Conservation (phyloP, 2,329 filamentous ascomycete genomes). For the Ascochyta fabae region DNA sequence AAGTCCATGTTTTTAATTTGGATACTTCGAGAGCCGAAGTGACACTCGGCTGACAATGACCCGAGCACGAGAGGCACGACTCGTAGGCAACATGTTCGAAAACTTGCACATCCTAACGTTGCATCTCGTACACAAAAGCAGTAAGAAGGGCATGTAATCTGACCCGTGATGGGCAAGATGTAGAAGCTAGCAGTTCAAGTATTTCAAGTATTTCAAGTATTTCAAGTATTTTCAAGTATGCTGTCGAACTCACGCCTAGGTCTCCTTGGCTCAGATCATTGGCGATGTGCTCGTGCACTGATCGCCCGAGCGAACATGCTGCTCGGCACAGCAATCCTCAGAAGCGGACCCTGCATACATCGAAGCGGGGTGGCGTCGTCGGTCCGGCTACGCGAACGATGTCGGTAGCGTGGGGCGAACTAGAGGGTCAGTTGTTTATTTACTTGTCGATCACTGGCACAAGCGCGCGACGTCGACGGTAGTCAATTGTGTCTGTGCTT, state of each 20-base stretch:
- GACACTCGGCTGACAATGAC: background rate
- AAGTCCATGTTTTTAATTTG: background rate
- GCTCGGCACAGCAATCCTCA: background rate
- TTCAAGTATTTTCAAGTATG: no score
- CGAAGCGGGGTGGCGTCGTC: conserved; percentile 6
- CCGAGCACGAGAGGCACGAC: background rate
- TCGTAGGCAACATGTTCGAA: background rate
- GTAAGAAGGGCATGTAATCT: background rate
- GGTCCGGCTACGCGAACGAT: conserved; percentile 3
- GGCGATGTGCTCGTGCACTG: conserved; percentile 6
- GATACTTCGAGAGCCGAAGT: background rate
- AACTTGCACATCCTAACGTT: background rate
- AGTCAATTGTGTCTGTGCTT: background rate
- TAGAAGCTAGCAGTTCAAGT: no score
- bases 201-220: no score
- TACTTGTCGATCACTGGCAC: background rate
- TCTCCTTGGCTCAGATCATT: background rate
- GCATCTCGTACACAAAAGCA: background rate
- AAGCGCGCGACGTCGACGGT: no score
- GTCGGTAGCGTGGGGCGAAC: conserved; percentile 3
- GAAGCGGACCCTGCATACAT: conserved; percentile 5
- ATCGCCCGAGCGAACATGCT: background rate
- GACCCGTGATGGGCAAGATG: background rate
- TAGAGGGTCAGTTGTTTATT: conserved; percentile 2
- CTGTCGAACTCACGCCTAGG: background rate